Conservation (phyloP, 176 grass and related monocot species). For the Lolium multiflorum region DNA sequence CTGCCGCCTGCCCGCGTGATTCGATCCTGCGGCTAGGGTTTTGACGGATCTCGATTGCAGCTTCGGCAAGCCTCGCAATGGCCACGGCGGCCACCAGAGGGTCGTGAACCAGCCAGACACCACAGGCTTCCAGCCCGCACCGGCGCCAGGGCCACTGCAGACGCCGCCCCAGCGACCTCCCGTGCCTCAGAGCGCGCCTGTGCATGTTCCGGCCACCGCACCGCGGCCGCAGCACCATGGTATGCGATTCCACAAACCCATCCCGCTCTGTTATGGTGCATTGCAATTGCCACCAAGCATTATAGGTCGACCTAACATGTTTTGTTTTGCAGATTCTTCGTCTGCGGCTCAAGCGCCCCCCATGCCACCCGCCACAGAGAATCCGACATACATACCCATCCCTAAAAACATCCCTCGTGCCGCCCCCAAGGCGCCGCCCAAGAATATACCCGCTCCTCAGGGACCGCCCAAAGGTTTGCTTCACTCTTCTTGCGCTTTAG, state of each 20-base stretch:
- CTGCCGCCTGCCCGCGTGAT: background rate
- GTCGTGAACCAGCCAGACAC: constrained; percentile 56
- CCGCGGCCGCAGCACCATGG: constrained; percentile 51
- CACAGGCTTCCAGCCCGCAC: constrained; percentile 63
- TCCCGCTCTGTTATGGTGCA: background rate
- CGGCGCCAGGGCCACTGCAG: constrained; percentile 45
- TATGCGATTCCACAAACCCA: background rate
- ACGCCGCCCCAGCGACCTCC: constrained; percentile 47
- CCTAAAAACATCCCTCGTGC: constrained; percentile 60
- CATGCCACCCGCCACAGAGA: constrained; percentile 30
- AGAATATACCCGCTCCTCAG: constrained; percentile 51
- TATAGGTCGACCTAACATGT: background rate
- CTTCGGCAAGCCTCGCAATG: constrained; percentile 74
- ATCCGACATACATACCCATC: constrained; percentile 39
- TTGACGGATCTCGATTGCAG: constrained; percentile 68
- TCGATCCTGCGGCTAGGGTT: constrained; percentile 48
- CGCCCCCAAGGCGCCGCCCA: constrained; percentile 54
- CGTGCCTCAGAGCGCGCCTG: constrained; percentile 53
- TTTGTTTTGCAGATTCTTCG: constrained; percentile 2
- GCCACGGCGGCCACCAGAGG: constrained; percentile 64
- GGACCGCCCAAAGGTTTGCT: constrained; percentile 43
- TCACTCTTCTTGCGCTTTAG: background rate
- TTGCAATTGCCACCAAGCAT: background rate
- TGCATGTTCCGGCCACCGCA: constrained; percentile 13
- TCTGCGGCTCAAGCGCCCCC: constrained; percentile 31